Percentiles rank a stretch among this genome's conserved stretches.
Evolutionary conservation across 441 rosid species (phyloP).

Genomic region (Populus hybrid): DNA sequence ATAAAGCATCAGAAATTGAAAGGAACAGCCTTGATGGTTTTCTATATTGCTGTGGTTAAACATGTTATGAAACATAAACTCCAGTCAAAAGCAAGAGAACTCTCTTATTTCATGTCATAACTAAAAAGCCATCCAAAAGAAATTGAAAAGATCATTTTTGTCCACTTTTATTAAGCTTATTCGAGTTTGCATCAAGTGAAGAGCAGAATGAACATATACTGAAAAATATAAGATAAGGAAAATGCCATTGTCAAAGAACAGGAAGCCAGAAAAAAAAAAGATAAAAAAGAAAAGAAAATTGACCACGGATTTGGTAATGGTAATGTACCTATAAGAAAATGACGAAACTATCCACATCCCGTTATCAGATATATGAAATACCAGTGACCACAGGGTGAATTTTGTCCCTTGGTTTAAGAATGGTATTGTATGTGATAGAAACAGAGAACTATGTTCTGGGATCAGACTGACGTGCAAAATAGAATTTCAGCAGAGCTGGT

Average conservation of each 20-base stretch:
- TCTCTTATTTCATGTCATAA: too few species aligned
- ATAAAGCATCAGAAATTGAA: neutral
- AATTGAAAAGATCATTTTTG: neutral
- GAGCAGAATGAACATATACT: neutral
- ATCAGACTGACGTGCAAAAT: constrained; percentile 29
- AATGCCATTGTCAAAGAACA: neutral
- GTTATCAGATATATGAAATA: neutral
- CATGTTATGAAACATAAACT: too few species aligned
- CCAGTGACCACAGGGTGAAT: neutral
- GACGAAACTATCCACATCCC: neutral
- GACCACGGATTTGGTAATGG: neutral
- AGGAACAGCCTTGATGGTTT: neutral
- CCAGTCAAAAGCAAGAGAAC: too few species aligned
- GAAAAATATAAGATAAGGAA: neutral
- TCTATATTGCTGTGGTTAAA: too few species aligned
- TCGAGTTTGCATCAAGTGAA: neutral
- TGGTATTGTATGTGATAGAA: neutral
- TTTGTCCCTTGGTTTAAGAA: neutral
- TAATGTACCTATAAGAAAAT: neutral
- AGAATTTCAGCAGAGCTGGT: constrained; percentile 18
- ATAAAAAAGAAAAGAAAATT: too few species aligned
- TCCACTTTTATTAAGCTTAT: neutral
- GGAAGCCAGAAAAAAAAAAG: neutral
- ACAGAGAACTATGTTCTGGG: neutral
- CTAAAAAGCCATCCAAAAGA: too few species aligned